Base-by-base conservation (phyloP, 352 stramenopile species). In the Aphanomyces astaci region DNA sequence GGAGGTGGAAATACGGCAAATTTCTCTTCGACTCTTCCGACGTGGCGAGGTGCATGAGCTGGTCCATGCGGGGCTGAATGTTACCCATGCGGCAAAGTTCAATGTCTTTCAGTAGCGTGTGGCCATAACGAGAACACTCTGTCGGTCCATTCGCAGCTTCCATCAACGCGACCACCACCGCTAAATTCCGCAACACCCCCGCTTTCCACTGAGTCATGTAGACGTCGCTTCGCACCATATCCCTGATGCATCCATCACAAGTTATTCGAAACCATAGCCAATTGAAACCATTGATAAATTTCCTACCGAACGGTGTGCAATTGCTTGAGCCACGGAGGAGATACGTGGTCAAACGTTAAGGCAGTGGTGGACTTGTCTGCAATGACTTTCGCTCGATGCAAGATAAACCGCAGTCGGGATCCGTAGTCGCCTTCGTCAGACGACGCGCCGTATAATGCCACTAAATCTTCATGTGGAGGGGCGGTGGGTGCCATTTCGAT, bases 371-470 rank as follows among this genome's bases (percentile, higher is more conserved):
- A 32, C 5, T 5, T 51, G 32, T 33, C 5, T 9, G 36, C 56
- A 51, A 65, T 65, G 5, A 39, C 48, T 30, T 32, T 53, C 4
- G 56, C 56, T 11, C 56, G 56, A 28, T 65, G 32, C 10, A 52
- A 31, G 19, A 65, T 52, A 10, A 32, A 65, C 30, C 51, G 51
- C 13, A 59, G 24, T 17, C 51, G 51, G 22, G 51, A 59, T 59
- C 33, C 51, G 13, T 36, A 59, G 51, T 59, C 45, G 13, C 22
- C 51, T 9, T 59, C 22, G 25, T 22, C 25, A 30, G 22, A n/a
- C 22, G 45, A 11, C 30, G 13, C 25, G 7, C 25, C 51, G 2
- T 59, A 59, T 11, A 59, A 9, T 59, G 51, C 51, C 13, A 59
- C 5, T 13, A 59, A 30, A 19, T 59, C 51, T 15, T 59, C 51